A percentile compares a stretch with the other conserved stretches of the same genome.
phyloP scores from a whole-genome alignment of 306 rosid species.

The Erythrophleum fordii region DNA sequence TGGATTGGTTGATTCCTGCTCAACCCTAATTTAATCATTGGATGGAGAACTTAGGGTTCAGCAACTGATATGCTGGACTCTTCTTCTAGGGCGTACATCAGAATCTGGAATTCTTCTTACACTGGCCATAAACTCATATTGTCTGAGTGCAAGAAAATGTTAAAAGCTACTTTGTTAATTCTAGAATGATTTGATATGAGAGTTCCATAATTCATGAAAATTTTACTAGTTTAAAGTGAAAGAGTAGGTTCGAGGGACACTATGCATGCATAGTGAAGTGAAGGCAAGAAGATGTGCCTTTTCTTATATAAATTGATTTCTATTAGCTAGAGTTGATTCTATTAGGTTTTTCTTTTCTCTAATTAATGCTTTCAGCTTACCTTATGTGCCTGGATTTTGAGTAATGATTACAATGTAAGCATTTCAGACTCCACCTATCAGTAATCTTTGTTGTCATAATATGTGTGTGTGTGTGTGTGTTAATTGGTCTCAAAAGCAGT shows the following conservation, averaged over 20 bases:
- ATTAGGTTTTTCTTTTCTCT: background rate
- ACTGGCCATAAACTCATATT: background rate
- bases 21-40: background rate
- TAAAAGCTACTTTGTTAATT: background rate
- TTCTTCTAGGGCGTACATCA: background rate
- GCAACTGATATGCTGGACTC: background rate
- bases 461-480: too few relatives aligned
- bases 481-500: background rate
- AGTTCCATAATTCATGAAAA: background rate
- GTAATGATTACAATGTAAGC: background rate
- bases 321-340: background rate
- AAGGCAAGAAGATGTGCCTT: background rate
- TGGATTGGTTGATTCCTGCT: constrained; percentile 4
- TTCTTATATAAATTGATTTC: too few relatives aligned
- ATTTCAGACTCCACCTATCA: background rate
- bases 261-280: background rate
- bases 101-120: background rate
- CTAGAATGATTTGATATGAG: background rate
- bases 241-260: background rate
- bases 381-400: background rate
- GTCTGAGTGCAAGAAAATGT: background rate
- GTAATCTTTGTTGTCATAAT: background rate
- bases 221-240: background rate
- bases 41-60: background rate
- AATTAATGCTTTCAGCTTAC: background rate